phyloP scores from a whole-genome alignment of 192 early-diverging fungal genomes.

The Coemansia guatemalensis region DNA sequence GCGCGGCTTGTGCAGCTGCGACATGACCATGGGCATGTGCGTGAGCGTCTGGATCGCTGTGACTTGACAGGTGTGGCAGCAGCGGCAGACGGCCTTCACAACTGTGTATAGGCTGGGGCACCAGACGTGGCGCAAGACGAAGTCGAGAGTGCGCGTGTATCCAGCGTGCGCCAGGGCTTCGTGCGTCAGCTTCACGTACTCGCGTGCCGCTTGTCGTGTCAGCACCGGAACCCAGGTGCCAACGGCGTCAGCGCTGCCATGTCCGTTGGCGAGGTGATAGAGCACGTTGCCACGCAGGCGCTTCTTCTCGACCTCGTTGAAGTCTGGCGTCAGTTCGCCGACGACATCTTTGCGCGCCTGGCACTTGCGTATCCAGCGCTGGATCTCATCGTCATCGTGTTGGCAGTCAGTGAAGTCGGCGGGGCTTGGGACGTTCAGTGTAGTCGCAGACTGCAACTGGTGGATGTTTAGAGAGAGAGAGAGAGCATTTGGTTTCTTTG shows the following conservation, averaged over 20 bases:
- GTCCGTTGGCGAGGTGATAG: not conserved
- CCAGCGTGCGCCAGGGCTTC: constrained; percentile 10
- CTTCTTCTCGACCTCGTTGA: not conserved
- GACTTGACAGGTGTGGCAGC: constrained; percentile 24
- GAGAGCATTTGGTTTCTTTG: no score
- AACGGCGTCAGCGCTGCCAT: not conserved
- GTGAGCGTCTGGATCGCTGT: constrained; percentile 7
- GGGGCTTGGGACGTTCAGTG: not conserved
- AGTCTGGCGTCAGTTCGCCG: constrained; percentile 6
- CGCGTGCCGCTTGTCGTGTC: not conserved
- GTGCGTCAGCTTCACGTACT: constrained; percentile 3
- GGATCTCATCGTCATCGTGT: not conserved
- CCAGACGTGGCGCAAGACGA: not conserved
- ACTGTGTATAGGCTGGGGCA: not conserved
- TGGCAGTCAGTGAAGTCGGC: constrained; percentile 8
- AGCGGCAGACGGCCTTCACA: not conserved
- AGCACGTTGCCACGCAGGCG: not conserved
- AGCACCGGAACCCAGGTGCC: constrained; percentile 12
- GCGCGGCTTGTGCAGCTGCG: not conserved
- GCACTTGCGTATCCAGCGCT: not conserved
- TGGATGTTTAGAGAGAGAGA: no score
- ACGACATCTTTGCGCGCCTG: no score
- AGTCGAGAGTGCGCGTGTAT: not conserved
- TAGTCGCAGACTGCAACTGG: no score
- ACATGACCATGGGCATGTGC: constrained; percentile 8